Conservation (phyloP, 202 grass and related monocot species). For the Setaria italica region DNA sequence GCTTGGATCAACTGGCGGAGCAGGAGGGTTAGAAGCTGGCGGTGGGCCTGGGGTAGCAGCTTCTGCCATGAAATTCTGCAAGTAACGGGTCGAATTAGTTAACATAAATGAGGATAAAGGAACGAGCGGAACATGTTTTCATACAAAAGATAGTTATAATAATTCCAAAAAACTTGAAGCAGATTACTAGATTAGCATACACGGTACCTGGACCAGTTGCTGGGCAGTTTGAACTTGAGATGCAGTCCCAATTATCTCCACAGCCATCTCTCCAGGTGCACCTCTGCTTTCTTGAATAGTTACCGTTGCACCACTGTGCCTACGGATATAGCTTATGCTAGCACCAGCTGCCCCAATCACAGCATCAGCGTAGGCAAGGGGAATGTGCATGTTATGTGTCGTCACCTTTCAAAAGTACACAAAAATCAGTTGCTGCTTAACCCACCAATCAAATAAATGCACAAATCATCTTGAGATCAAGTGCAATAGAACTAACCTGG, state of each 20-base stretch:
- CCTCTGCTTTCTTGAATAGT: constrained; percentile 92
- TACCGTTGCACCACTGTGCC: constrained; percentile 92
- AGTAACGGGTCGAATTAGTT: constrained; percentile 24
- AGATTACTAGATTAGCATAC: neutral
- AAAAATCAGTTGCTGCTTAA: constrained; percentile 6
- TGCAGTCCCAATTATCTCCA: constrained; percentile 83
- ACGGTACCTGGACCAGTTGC: constrained; percentile 84
- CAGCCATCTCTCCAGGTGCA: constrained; percentile 89
- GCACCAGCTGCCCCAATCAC: constrained; percentile 93
- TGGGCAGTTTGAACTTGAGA: constrained; percentile 96
- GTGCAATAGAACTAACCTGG: constrained; percentile 63
- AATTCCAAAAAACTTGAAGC: neutral
- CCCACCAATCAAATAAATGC: constrained; percentile 14
- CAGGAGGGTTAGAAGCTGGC: constrained; percentile 44
- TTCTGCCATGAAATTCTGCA: constrained; percentile 95
- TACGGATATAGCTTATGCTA: constrained; percentile 95
- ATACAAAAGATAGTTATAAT: neutral
- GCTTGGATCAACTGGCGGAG: constrained; percentile 41
- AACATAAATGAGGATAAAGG: neutral
- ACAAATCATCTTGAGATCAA: constrained; percentile 16
- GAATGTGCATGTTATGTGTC: constrained; percentile 87
- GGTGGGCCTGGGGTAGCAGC: constrained; percentile 46
- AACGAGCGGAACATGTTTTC: neutral
- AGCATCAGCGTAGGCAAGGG: constrained; percentile 92
- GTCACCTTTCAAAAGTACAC: constrained; percentile 60